Conservation (phyloP, 345 rosid species). For the Carallia pectinifolia region DNA sequence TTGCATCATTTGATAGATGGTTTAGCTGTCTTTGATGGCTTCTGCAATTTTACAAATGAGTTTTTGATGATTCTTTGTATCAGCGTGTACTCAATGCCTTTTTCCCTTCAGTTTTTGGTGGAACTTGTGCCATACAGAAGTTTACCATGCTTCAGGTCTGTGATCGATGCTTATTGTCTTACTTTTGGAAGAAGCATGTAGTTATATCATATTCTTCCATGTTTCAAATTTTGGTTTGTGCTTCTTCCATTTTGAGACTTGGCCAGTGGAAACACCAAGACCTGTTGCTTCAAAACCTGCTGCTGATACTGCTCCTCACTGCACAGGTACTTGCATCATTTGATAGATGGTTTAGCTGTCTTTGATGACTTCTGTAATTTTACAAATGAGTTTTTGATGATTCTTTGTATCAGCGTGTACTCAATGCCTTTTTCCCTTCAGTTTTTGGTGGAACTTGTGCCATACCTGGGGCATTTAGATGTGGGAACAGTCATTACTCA, state of each 20-base stretch:
- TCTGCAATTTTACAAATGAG: neutral
- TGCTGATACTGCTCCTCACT: slow-evolving; percentile 96
- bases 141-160: slow-evolving; percentile 98
- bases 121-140: slow-evolving; percentile 7
- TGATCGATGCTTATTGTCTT: slow-evolving; percentile 2
- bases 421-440: slow-evolving; percentile 98
- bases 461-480: slow-evolving; percentile 99
- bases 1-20: neutral
- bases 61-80: too few relatives aligned
- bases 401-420: slow-evolving; percentile 75
- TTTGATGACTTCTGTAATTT: neutral
- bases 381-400: slow-evolving; percentile 19
- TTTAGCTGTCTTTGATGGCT: neutral
- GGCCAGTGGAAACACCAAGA: slow-evolving; percentile 99
- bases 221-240: slow-evolving; percentile 5
- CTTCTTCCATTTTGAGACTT: slow-evolving; percentile 51
- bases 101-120: too few relatives aligned
- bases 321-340: slow-evolving; percentile 64
- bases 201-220: neutral
- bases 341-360: neutral
- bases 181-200: neutral
- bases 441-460: slow-evolving; percentile 99
- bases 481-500: slow-evolving; percentile 99
- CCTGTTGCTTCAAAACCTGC: slow-evolving; percentile 99
- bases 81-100: too few relatives aligned